phyloP scores from a whole-genome alignment of 2,329 filamentous ascomycete species.

The Shiraia bambusicola region DNA sequence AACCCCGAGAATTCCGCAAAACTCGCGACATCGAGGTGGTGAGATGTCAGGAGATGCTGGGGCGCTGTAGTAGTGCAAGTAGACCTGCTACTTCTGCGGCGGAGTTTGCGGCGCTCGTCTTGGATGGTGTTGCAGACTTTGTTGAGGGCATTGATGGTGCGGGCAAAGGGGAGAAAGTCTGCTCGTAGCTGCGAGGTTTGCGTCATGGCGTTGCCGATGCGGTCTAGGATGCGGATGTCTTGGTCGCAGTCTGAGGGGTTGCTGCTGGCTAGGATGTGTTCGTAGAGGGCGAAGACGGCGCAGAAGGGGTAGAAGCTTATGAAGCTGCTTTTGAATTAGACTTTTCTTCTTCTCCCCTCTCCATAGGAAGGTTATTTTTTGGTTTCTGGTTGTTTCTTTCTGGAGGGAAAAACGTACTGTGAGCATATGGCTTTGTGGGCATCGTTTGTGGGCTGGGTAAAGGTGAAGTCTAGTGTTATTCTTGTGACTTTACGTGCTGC shows the following conservation, averaged over 20 bases:
- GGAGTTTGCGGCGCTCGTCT: conserved; percentile 16
- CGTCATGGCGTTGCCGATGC: conserved; percentile 24
- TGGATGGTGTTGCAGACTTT: conserved; percentile 30
- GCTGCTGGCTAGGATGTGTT: conserved; percentile 26
- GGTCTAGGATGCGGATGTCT: conserved; percentile 27
- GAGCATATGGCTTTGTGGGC: conserved; percentile 14
- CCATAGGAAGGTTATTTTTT: too few relatives aligned
- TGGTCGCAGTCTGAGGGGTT: conserved; percentile 26
- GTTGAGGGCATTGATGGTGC: conserved; percentile 34
- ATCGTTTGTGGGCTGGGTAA: neutral
- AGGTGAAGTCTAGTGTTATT: conserved; percentile 24
- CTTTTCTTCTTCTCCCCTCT: too few relatives aligned
- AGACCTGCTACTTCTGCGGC: neutral
- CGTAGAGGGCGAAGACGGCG: conserved; percentile 34
- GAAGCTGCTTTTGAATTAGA: conserved; percentile 24
- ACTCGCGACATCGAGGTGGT: conserved; percentile 16
- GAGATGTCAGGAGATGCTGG: conserved; percentile 9
- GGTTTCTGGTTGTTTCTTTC: too few relatives aligned
- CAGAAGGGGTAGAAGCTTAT: conserved; percentile 35
- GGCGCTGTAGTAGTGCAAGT: neutral
- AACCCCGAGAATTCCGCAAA: conserved; percentile 23
- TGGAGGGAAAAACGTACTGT: conserved; percentile 16
- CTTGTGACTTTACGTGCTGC: conserved; percentile 27
- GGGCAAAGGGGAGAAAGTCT: conserved; percentile 24
- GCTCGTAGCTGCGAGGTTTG: conserved; percentile 10